Evolutionary conservation across 345 rosid species (phyloP), one percentile per base, ranked within the genome.

Genomic region (Lenwebbia sp.): DNA sequence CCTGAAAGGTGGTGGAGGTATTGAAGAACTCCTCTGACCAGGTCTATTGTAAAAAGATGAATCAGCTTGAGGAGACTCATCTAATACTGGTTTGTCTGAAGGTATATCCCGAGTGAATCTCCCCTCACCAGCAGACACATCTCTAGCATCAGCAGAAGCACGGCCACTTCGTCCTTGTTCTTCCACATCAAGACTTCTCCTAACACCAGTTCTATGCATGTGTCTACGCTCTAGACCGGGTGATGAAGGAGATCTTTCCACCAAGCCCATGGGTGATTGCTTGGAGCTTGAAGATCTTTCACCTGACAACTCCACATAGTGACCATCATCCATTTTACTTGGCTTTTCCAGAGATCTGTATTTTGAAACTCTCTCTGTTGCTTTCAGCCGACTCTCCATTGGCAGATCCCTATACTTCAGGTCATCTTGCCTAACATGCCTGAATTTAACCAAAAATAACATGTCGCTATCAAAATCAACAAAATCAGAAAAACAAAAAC

Each of bases 231-330:
- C 99, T 88, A 93, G 85, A 92, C 95, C 92, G 17, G 92, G 90
- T 49, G 96, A 91, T 82, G 98, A 94, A 82, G 98, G 96, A 89
- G 99, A 96, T 86, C 96, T 94, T 88, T 95, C 99, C 58, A 85
- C 88, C 90, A 93, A 83, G 60, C 91, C 90, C 91, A 93, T 83
- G 12, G 98, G 96, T 23, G 96, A 96, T 86, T 95, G 96, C 93
- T 93, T 97, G 82, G 98, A 89, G 86, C 92, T 86, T 37, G 96
- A 87, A 58, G 98, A 90, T 91, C 94, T 94, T 89, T 95, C 99
- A 81, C 87, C 86, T 13, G 92, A 89, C 86, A 92, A 89, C 87
- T 96, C 99, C 60, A 89, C 94, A 85, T 89, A 55, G 85, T 87
- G 92, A 86, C 93, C 95, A 87, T 94, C 99, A 26, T 96, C 99